Evolutionary conservation across 23 red algal genomes (phyloP), one percentile per base, ranked within the genome.

Genomic region (Gracilaria domingensis): DNA sequence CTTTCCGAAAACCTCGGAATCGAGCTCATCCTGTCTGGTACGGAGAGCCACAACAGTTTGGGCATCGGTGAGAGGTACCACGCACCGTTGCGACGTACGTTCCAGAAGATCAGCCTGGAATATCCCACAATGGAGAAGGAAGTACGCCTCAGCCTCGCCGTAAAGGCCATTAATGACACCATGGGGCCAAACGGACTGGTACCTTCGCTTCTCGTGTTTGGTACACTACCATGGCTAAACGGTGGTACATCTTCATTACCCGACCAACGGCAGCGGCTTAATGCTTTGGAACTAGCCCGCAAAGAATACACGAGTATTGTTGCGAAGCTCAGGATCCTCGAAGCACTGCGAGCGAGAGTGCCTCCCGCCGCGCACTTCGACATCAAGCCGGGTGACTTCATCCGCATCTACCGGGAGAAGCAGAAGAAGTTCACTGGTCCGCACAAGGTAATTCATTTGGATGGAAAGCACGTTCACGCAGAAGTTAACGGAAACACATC

Each of bases 81-180:
- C 38, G 66, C 7, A 1, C 66, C 66, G 13, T 26, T 71, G 66
- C 33, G 66, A 42, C 8, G 20, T 5, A 18, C 16, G 16, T 71
- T 14, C 23, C 12, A 38, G 12, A 42, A 38, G 12, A 18, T 71
- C 14, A 25, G 9, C 1, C 4, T 38, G 1, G 66, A 38, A 8
- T 38, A 18, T 42, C 66, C 66, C 1, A 5, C 1, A 38, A 12
- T 71, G 66, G 1, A 1, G 34, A 8, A 13, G 4, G 66, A 71
- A 25, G 34, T 71, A 1, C 34, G 34, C 9, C 66, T 71, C 4
- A 7, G 66, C 2, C 16, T 38, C 8, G 66, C 66, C 12, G 20
- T 71, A 7, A 71, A 71, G 28, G 66, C 34, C 34, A 71, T 71
- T 12, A 71, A 71, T 42, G 66, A 71, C 20, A 71, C 66, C 17